Conservation (phyloP, 805 yeast genomes). For the Suhomyces pyralidae region DNA sequence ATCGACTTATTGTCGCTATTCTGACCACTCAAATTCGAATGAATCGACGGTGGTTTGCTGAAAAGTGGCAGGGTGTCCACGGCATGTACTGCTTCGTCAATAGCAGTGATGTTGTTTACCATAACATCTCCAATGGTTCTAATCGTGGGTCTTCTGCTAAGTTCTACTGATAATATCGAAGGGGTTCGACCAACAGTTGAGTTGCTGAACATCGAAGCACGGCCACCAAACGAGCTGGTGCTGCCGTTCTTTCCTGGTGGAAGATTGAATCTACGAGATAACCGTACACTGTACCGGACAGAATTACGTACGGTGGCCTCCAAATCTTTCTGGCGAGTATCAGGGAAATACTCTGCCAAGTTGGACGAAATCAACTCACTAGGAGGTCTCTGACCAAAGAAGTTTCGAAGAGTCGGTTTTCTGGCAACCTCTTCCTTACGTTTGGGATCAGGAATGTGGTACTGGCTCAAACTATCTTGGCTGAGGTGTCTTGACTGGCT, state of each 20-base stretch:
- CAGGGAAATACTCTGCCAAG: slow-evolving; percentile 88
- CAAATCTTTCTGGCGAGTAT: slow-evolving; percentile 65
- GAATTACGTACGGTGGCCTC: slow-evolving; percentile 82
- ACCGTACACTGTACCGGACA: slow-evolving; percentile 69
- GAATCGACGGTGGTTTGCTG: slow-evolving; percentile 16
- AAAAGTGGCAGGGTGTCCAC: slow-evolving; percentile 18
- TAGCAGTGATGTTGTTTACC: slow-evolving; percentile 53
- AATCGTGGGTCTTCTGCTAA: slow-evolving; percentile 11
- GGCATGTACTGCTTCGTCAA: slow-evolving; percentile 43
- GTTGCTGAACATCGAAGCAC: slow-evolving; percentile 11
- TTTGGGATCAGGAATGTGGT: slow-evolving; percentile 20
- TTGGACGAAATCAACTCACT: slow-evolving; percentile 87
- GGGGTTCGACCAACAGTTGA: slow-evolving; percentile 13
- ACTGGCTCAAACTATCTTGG: slow-evolving; percentile 15
- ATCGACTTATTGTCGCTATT: slow-evolving; percentile 18
- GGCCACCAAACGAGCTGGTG: slow-evolving; percentile 7
- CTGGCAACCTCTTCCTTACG: slow-evolving; percentile 1
- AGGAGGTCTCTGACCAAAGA: slow-evolving; percentile 91
- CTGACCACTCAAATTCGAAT: slow-evolving; percentile 12
- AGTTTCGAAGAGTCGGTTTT: slow-evolving; percentile 36
- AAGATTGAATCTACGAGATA: slow-evolving; percentile 41
- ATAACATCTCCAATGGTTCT: slow-evolving; percentile 65
- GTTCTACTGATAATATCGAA: slow-evolving; percentile 19
- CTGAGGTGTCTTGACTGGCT: slow-evolving; percentile 1
- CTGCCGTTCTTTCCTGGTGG: slow-evolving; percentile 13